Conservation (phyloP, 2,329 filamentous ascomycete species). For the Colletotrichum aenigma region DNA sequence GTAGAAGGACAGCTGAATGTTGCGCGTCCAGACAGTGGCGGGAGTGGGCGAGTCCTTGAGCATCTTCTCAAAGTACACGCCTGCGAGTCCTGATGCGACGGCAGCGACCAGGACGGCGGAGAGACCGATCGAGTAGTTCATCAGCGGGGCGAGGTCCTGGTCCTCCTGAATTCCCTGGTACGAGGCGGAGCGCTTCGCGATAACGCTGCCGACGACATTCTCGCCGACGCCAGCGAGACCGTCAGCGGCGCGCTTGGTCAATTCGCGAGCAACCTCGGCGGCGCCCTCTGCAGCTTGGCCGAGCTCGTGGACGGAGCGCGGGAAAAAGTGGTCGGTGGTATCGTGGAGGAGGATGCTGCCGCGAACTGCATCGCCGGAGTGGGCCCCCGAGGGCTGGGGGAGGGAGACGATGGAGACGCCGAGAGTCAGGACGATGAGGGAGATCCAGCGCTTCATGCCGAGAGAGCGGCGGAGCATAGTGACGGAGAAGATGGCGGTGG, state of each 20-base stretch:
- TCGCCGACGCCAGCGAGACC: slow-evolving; percentile 30
- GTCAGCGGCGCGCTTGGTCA: slow-evolving; percentile 52
- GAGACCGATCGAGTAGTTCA: slow-evolving; percentile 83
- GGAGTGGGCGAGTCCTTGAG: slow-evolving; percentile 81
- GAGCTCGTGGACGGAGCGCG: slow-evolving; percentile 78
- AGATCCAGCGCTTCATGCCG: slow-evolving; percentile 76
- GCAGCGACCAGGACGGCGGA: slow-evolving; percentile 80
- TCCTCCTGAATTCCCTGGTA: slow-evolving; percentile 86
- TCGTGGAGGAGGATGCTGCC: slow-evolving; percentile 68
- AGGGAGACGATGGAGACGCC: slow-evolving; percentile 88
- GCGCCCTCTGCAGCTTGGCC: slow-evolving; percentile 56
- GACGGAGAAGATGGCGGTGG: slow-evolving; percentile 87
- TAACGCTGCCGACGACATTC: slow-evolving; percentile 31
- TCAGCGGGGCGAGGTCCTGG: slow-evolving; percentile 52
- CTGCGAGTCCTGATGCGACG: slow-evolving; percentile 80
- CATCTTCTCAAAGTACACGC: slow-evolving; percentile 89
- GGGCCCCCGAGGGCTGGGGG: slow-evolving; percentile 45
- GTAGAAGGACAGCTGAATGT: slow-evolving; percentile 93
- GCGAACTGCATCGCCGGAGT: slow-evolving; percentile 56
- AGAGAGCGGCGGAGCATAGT: slow-evolving; percentile 74
- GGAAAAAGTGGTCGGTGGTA: slow-evolving; percentile 72
- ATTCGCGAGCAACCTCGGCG: slow-evolving; percentile 52
- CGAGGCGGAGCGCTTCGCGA: slow-evolving; percentile 78
- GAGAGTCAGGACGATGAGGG: slow-evolving; percentile 77
- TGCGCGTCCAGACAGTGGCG: slow-evolving; percentile 83